phyloP scores from a whole-genome alignment of 371 early-diverging fungal species.

The Choanephora cucurbitarum region DNA sequence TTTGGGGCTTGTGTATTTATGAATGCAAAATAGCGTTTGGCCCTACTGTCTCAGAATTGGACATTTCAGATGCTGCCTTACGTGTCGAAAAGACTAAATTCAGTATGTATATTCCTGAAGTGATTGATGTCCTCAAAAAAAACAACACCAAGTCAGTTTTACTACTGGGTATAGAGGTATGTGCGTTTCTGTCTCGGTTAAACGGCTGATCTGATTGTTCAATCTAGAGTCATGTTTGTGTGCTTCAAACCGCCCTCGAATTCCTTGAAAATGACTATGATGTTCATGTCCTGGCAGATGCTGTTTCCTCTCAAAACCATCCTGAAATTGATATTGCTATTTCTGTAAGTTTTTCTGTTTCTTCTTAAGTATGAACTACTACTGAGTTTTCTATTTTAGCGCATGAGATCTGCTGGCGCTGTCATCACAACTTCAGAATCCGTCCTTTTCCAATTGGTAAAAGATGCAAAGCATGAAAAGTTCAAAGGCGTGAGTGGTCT shows the following conservation, averaged over 20 bases:
- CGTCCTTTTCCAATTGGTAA: slow-evolving; percentile 88
- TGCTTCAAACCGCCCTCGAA: slow-evolving; percentile 91
- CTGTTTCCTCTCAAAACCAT: slow-evolving; percentile 85
- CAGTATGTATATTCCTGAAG: slow-evolving; percentile 84
- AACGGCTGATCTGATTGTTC: not conserved
- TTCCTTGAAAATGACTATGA: slow-evolving; percentile 72
- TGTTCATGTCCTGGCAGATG: slow-evolving; percentile 90
- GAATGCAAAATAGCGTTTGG: slow-evolving; percentile 70
- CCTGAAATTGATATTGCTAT: slow-evolving; percentile 88
- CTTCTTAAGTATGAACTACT: not conserved
- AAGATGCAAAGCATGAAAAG: slow-evolving; percentile 75
- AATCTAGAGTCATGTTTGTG: slow-evolving; percentile 87
- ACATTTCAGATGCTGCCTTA: slow-evolving; percentile 61
- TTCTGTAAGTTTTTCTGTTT: slow-evolving; percentile 57
- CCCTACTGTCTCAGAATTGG: slow-evolving; percentile 77
- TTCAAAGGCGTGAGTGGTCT: slow-evolving; percentile 80
- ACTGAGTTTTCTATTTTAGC: slow-evolving; percentile 32
- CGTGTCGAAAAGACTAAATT: slow-evolving; percentile 81
- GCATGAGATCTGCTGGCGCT: slow-evolving; percentile 78
- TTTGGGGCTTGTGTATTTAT: slow-evolving; percentile 18
- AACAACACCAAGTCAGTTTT: slow-evolving; percentile 70
- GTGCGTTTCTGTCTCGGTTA: not conserved
- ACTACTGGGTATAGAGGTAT: slow-evolving; percentile 91
- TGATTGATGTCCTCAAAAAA: slow-evolving; percentile 59
- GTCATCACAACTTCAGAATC: slow-evolving; percentile 87